A percentile compares a stretch with the other conserved stretches of the same genome.
Conservation (phyloP, 345 rosid genomes). For the Salix udensis region DNA sequence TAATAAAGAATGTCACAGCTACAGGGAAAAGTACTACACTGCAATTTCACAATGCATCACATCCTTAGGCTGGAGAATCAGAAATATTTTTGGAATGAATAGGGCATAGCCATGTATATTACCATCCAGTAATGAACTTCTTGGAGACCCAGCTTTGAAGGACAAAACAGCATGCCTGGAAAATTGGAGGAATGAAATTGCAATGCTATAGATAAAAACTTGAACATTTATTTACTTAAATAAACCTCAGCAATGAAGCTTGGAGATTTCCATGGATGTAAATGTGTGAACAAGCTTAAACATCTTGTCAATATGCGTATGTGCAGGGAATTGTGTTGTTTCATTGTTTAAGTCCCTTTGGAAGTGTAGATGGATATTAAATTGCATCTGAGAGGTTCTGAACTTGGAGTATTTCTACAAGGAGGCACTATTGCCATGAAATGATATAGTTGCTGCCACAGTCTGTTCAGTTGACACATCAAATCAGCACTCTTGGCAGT, state of each 20-base stretch:
- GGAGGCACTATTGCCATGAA: neutral
- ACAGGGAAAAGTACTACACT: slow-evolving; percentile 76
- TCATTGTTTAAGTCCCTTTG: no score
- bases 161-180: slow-evolving; percentile 65
- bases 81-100: slow-evolving; percentile 3
- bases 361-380: neutral
- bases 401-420: no score
- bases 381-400: neutral
- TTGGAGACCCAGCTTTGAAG: slow-evolving; percentile 71
- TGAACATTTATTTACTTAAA: neutral
- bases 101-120: slow-evolving; percentile 13
- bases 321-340: no score
- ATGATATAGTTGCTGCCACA: neutral
- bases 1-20: slow-evolving; percentile 62
- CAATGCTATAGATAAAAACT: slow-evolving; percentile 7
- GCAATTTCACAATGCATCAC: slow-evolving; percentile 24
- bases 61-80: slow-evolving; percentile 23
- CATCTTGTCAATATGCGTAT: no score
- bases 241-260: neutral
- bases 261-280: neutral
- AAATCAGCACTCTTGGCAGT: neutral
- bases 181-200: slow-evolving; percentile 6
- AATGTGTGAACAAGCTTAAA: no score
- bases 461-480: neutral
- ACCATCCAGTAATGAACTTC: slow-evolving; percentile 85